These are phyloP conservation scores for Alternaria sp. DNA, from an alignment of 2,329 filamentous ascomycete genomes.

Conservation along the genomic window DNA sequence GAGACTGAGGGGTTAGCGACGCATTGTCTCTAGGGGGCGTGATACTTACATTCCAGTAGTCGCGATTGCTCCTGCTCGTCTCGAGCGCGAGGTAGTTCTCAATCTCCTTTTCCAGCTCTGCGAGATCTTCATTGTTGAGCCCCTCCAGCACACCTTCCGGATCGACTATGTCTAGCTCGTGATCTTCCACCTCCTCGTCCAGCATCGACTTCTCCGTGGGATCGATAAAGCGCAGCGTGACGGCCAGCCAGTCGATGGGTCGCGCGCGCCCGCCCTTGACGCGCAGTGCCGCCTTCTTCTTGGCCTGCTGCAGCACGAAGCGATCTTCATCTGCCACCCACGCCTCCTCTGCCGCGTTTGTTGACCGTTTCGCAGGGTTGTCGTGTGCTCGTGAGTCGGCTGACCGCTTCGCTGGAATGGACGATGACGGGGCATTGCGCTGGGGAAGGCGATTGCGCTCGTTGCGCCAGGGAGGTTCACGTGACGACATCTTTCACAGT, in stretches of 20 bases:
- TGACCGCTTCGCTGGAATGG: constrained; percentile 52
- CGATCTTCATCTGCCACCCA: constrained; percentile 96
- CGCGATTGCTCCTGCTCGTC: constrained; percentile 74
- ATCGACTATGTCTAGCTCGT: constrained; percentile 75
- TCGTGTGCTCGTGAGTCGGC: constrained; percentile 52
- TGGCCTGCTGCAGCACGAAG: constrained; percentile 94
- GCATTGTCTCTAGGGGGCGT: constrained; percentile 16
- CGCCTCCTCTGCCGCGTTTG: constrained; percentile 57
- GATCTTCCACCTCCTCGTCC: constrained; percentile 83
- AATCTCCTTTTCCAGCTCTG: constrained; percentile 83
- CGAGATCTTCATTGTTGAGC: constrained; percentile 70
- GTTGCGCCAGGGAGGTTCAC: constrained; percentile 44
- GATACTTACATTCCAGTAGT: constrained; percentile 77
- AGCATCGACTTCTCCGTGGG: constrained; percentile 72
- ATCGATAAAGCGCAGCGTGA: constrained; percentile 88
- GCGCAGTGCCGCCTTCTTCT: constrained; percentile 96
- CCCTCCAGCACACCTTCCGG: constrained; percentile 82
- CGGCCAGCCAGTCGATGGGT: constrained; percentile 91
- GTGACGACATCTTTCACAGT: constrained; percentile 34
- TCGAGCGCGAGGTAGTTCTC: constrained; percentile 81
- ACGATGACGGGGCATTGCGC: constrained; percentile 32
- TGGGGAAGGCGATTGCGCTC: constrained; percentile 27
- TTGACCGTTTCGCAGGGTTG: constrained; percentile 49
- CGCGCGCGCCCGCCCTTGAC: constrained; percentile 90
- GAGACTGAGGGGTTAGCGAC: constrained; percentile 60